Base-by-base conservation (phyloP, 352 stramenopile genomes). In the Poterioochromonas sp. region DNA sequence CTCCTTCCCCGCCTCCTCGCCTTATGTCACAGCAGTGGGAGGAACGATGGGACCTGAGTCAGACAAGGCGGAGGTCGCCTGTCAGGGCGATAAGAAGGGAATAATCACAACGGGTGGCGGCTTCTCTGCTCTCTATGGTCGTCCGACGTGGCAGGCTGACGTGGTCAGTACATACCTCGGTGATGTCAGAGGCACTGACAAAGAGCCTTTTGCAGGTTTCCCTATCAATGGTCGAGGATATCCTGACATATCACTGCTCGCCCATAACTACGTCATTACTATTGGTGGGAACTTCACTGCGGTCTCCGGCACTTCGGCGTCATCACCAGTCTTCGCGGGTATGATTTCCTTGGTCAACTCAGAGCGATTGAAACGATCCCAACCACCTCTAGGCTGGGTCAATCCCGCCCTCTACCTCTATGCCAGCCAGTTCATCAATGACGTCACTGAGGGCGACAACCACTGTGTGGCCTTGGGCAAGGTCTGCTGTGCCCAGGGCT, bases 1-100 rank as follows among this genome's bases (percentile, higher is more conserved):
- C 3, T 71, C 54, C 35, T 86, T 76, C 54, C 83, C 83, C 32
- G 80, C 77, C 37, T 69, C 78, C 8, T 93, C 87, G 60, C 91
- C 91, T 12, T 96, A 95, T 82, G 87, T 96, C 78, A 95, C 89
- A 0, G 86, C 90, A 0, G 91, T 96, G 11, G 91, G 91, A 29
- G 91, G 88, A 1, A 95, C 91, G 26, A 93, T 92, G 87, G 65
- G 65, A 35, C 65, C 41, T 20, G 65, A 74, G 39, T 26, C 0
- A 20, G 65, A n/a, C 32, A 8, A 32, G 5, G 1, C 40, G 8
- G 65, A 74, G 29, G 29, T 74, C 8, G 65, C 40, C 18, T 74
- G 65, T 34, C 22, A 53, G 20, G 22, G 22, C 18, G 39, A 74
- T 34, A 5, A 20, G 1, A 37, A 37, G 18, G 65, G 65, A 58